Evolutionary conservation across 176 grass and related monocot species (phyloP), one percentile per base, ranked within the genome.

Genomic region (Oropetium thomaeum): DNA sequence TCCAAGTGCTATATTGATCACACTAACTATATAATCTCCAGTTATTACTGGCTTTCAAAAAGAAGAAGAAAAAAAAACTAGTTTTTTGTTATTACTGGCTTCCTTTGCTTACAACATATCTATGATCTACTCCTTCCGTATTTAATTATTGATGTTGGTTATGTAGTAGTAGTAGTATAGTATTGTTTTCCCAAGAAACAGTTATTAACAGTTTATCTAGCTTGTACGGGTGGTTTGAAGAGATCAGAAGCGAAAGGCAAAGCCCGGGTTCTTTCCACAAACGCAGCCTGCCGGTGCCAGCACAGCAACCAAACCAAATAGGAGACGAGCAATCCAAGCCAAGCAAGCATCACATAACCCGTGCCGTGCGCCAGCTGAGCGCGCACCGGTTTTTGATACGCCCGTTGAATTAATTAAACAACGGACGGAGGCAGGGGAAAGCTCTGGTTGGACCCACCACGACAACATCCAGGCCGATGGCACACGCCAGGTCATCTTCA

Each of bases 191-290:
- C 3, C n/a, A 11, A 26, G 52, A 55, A 26, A 55, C 10, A 26
- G 33, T 19, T 14, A 10, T 2, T 5, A 23, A 31, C 30, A 32
- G 10, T 34, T 57, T 67, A 27, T 62, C 39, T 75, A 8, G n/a
- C 80, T 83, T 83, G 71, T 75, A 75, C 71, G 71, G 39, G 52
- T 39, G 49, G 71, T 28, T 55, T 25, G 51, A 23, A 53, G 8
- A 42, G 69, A 47, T 52, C 49, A 53, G 38, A 65, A 7, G 13
- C 3, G 49, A 10, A 20, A 53, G 51, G 26, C 34, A 35, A 60
- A 39, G 30, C 20, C 44, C 39, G 40, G 76, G 52, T 75, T 45
- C 9, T 44, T 1, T 13, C 28, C 70, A 20, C 60, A n/a, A n/a
- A n/a, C n/a, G n/a, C n/a, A n/a, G n/a, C n/a, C 29, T 7, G 25